Evolutionary conservation across 805 yeast species (phyloP), one percentile per base, ranked within the genome.

Genomic region (Metschnikowia shivogae): DNA sequence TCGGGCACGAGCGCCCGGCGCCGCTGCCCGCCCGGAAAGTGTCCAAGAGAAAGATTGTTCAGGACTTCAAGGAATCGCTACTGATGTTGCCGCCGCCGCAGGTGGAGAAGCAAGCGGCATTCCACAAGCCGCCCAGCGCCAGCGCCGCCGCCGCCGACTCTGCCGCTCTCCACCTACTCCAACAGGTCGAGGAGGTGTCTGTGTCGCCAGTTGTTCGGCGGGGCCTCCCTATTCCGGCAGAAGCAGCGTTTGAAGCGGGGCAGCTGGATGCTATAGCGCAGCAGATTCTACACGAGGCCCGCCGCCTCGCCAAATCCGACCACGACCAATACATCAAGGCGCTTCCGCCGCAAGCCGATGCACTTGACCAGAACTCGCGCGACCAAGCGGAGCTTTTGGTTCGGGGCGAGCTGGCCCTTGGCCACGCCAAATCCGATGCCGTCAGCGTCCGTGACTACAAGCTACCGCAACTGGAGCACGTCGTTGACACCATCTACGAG

Each of bases 141-240:
- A 22, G 8, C 26, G 26, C 2, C 26, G 2, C 26, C 8, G 26
- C 8, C 8, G 26, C 3, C 26, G 26, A 2, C 26, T 22, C 26
- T 2, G 26, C 26, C 8, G 26, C 26, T 22, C 26, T 22, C 6
- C 26, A 22, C 1, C 3, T 22, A 22, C 26, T 22, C 6, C 26
- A 7, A 22, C 26, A 22, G 26, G 26, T 22, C 3, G 26, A 7
- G 26, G 26, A 22, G 8, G 26, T 22, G 8, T 22, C 26, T 6
- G 13, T n/a, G 39, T 75, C 84, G 0, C 71, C 65, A 46, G 81
- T 67, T 1, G 60, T 78, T 1, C 78, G 75, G 53, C 58, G 61
- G 40, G 75, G 68, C 0, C 63, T 81, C 7, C 65, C 68, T 0
- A 63, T 76, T 11, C 81, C 80, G 1, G 39, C 64, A 14, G 42